Base-by-base conservation (phyloP, 345 rosid species). In the Camelina sativa region DNA sequence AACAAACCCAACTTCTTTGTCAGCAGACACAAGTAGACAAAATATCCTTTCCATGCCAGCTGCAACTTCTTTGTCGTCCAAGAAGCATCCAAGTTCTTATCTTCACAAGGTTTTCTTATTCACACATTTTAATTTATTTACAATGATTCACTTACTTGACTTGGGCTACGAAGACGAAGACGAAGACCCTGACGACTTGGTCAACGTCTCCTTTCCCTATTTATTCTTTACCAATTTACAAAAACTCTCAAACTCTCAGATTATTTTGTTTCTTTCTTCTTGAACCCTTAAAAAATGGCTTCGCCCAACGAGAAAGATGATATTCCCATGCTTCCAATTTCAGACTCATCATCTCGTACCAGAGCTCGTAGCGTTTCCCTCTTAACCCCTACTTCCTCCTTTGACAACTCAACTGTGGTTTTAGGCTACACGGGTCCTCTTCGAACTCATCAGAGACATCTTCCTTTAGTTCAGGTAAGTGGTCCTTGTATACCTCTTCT, bases 361-460 rank as follows among this genome's bases (percentile, higher is more conserved):
- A 83, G 81, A 43, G 59, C 71, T 16, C 84, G 81, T 65, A 91
- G 92, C 65, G 85, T 84, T 20, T 89, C 98, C 3, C 62, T 87
- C 50, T 78, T 92, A 64, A 84, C 82, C 79, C 85, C 93, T 16
- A 43, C 63, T 76, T 70, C 73, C 58, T 65, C 82, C 69, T 80
- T 71, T 75, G 91, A 75, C 51, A 80, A 10, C 66, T 82, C 73
- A 28, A 59, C 65, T 76, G 79, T 78, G 58, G 72, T 78, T 72
- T 90, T 80, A 10, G 91, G 96, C 54, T 86, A 76, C 81, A 91
- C 96, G 51, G 97, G 98, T 76, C 98, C 96, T 55, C 74, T 94
- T 54, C 87, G 92, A 17, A 86, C 85, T 28, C 30, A 28, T 64
- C 88, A 73, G 74, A 89, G 87, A 78, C 85, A 75, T 67, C 77